A percentile compares a stretch with the other conserved stretches of the same genome.
phyloP scores from a whole-genome alignment of 768 basidiomycete genomes.

The Podaxis sp. region DNA sequence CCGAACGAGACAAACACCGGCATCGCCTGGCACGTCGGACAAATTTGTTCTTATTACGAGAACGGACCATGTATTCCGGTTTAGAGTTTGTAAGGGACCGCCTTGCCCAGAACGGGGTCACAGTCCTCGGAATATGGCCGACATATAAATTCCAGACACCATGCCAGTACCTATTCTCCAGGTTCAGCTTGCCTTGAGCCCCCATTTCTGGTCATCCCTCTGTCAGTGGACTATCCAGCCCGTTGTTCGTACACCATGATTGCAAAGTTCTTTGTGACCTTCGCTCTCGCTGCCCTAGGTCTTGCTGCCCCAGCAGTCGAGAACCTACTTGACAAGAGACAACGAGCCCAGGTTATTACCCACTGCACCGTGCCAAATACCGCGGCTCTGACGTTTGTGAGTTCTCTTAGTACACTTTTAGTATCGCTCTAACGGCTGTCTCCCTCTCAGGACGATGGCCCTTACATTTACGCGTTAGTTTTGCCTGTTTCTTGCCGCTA shows the following conservation, averaged over 20 bases:
- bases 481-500: neutral
- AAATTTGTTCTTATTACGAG: neutral
- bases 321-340: conserved; percentile 3
- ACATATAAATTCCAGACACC: conserved; percentile 1
- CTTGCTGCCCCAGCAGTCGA: conserved; percentile 17
- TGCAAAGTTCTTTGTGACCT: conserved; percentile 6
- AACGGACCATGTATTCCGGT: too few species aligned
- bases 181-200: neutral
- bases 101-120: neutral
- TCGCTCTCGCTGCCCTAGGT: conserved; percentile 16
- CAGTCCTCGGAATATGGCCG: neutral
- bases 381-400: conserved; percentile 35
- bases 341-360: conserved; percentile 27
- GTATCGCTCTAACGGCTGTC: neutral
- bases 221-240: neutral
- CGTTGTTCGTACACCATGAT: neutral
- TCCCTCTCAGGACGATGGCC: conserved; percentile 33
- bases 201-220: neutral
- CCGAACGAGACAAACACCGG: neutral
- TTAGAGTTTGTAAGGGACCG: neutral
- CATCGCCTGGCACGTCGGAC: neutral
- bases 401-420: conserved; percentile 3
- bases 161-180: neutral
- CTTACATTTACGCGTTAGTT: conserved; percentile 29
- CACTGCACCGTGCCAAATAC: conserved; percentile 33